Percentiles rank a stretch among this genome's conserved stretches.
These are phyloP conservation scores for Lolium multiflorum DNA, from an alignment of 176 grass and related monocot species.

Conservation along the genomic window DNA sequence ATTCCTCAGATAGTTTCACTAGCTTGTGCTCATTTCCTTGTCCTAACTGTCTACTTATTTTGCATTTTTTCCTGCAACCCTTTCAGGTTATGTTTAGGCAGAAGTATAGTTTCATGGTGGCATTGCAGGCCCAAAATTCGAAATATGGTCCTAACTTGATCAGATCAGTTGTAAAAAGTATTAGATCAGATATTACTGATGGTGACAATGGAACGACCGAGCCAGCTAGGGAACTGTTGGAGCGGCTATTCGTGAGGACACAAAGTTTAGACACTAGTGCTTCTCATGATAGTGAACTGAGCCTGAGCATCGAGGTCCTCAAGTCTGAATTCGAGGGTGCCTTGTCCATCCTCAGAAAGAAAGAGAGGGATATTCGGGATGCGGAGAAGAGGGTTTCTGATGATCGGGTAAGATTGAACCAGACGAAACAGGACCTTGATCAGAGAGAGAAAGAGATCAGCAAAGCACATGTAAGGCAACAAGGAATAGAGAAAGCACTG, in stretches of 20 bases:
- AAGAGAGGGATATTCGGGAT: slow-evolving; percentile 64
- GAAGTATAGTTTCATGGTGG: slow-evolving; percentile 49
- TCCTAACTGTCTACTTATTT: slow-evolving; percentile 23
- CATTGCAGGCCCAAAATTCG: slow-evolving; percentile 47
- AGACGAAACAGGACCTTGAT: slow-evolving; percentile 70
- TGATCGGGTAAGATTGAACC: slow-evolving; percentile 64
- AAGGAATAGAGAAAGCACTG: slow-evolving; percentile 71
- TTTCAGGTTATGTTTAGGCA: slow-evolving; percentile 52
- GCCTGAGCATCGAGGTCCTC: slow-evolving; percentile 60
- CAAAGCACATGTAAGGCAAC: slow-evolving; percentile 65
- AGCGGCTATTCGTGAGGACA: slow-evolving; percentile 68
- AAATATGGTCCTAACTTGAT: slow-evolving; percentile 50
- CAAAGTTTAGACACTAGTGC: slow-evolving; percentile 55
- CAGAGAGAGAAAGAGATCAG: slow-evolving; percentile 66
- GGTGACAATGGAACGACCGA: slow-evolving; percentile 63
- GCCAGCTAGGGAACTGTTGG: slow-evolving; percentile 68
- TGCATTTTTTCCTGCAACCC: slow-evolving; percentile 34
- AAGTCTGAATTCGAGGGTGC: slow-evolving; percentile 77
- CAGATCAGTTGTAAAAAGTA: slow-evolving; percentile 54
- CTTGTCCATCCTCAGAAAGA: slow-evolving; percentile 61
- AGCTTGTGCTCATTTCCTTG: not conserved
- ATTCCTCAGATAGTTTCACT: not conserved
- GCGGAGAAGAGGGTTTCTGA: slow-evolving; percentile 61
- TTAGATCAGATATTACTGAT: slow-evolving; percentile 48
- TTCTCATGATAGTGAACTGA: slow-evolving; percentile 57